Percentiles rank a stretch among this genome's conserved stretches.
phyloP scores from a whole-genome alignment of 2,329 filamentous ascomycete genomes.

The Aspergillus sp. region DNA sequence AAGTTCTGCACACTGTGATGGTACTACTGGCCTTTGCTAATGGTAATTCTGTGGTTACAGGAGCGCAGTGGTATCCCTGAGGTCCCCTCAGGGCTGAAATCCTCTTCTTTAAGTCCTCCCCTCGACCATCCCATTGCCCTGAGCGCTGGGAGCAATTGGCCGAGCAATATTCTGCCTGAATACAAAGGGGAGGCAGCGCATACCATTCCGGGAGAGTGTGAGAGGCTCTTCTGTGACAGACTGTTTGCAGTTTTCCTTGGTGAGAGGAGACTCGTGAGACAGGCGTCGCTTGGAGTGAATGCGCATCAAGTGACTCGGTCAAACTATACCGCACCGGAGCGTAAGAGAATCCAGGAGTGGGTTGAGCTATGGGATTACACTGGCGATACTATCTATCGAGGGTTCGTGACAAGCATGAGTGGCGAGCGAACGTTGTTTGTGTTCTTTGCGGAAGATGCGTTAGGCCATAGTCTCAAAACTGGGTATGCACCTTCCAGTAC shows the following conservation, averaged over 20 bases:
- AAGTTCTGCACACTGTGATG: constrained; percentile 22
- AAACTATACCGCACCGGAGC: constrained; percentile 20
- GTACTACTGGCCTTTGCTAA: not conserved
- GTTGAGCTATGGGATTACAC: constrained; percentile 64
- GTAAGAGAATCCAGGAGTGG: constrained; percentile 27
- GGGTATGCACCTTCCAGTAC: constrained; percentile 56
- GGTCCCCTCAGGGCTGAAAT: constrained; percentile 82
- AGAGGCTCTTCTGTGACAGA: constrained; percentile 99
- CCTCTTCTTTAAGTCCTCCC: constrained; percentile 84
- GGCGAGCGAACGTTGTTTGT: constrained; percentile 74
- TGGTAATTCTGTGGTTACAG: constrained; percentile 32
- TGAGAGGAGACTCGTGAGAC: constrained; percentile 75
- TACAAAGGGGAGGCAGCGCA: constrained; percentile 84
- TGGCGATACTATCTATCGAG: constrained; percentile 77
- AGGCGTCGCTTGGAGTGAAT: constrained; percentile 85
- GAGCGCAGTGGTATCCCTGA: constrained; percentile 94
- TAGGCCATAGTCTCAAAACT: constrained; percentile 76
- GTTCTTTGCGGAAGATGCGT: constrained; percentile 73
- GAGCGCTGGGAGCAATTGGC: constrained; percentile 52
- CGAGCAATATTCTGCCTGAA: constrained; percentile 32
- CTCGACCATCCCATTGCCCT: constrained; percentile 68
- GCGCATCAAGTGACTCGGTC: constrained; percentile 44
- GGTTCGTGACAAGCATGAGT: constrained; percentile 70
- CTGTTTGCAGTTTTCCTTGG: constrained; percentile 90
- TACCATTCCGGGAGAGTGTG: constrained; percentile 98